Evolutionary conservation across 495 filamentous ascomycete species (phyloP), one percentile per base, ranked within the genome.

Genomic region (Penicillium silybi): DNA sequence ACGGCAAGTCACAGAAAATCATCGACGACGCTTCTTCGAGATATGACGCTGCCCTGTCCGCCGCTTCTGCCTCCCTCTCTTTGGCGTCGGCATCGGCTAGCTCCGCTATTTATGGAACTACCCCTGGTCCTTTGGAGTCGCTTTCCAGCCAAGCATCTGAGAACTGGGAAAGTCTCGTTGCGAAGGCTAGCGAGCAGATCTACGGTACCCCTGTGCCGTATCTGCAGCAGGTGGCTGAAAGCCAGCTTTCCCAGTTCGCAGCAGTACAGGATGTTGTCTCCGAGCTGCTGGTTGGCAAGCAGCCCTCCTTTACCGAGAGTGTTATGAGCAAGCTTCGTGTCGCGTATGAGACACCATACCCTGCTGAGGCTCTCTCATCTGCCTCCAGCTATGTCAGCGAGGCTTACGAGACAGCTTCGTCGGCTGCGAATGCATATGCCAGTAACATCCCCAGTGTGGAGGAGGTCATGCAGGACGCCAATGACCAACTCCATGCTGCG

Each of bases 261-360:
- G 85, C 79, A n/a, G 73, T 95, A 2, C 80, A 85, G 59, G 80
- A 74, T 18, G 73, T 96, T 1, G 77, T 96, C 13, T 85, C 84
- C 11, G 89, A 96, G 58, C 71, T 96, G 3, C 71, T 96, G 22
- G 62, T 72, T 41, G 91, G 87, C 20, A 87, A 85, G 66, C 88
- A 96, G 63, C 86, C 89, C 5, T 79, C 84, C 13, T 96, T 89
- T 59, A 89, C 87, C 0, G 89, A 96, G 56, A 88, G 85, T 50
- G 85, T 92, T 0, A 80, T 90, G 72, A 83, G 73, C 48, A 80
- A 85, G 18, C 77, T 96, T 6, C 78, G 76, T 27, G 81, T 80
- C 2, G 88, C 84, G 3, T 84, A 84, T 59, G 73, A 80, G 54
- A 80, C 76, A 1, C 77, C 77, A 0, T 82, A 84, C 41, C 81